Evolutionary conservation across 169 alveolate genomes (phyloP), one percentile per base, ranked within the genome.

Genomic region (Plasmodium gaboni): DNA sequence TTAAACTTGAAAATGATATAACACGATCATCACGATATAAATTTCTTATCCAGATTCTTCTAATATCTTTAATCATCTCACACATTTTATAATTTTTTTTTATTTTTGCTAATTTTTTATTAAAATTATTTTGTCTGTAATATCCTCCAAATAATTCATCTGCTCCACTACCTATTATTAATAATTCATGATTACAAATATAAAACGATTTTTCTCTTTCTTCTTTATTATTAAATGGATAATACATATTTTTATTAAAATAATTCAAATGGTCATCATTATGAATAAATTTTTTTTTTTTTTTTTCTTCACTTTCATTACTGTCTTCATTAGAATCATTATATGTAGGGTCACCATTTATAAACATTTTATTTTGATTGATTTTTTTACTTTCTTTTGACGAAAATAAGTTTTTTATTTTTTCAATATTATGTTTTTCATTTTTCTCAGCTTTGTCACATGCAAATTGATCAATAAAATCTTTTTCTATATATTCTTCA

Each of bases 71-170:
- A 42, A 50, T 65, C 87, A 50, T 46, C 57, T 72, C 88, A 1
- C 59, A 68, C 68, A 55, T 55, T 26, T 83, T 83, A 9, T 15
- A 67, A 57, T 68, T 10, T 24, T 13, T 51, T 0, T 32, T n/a
- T 55, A 13, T 13, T 5, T 38, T 38, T 38, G 10, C 46, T 32
- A 17, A 19, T 22, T 4, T 28, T 13, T 17, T 1, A 12, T 24
- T 38, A 64, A 63, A 26, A 17, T 87, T 76, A 12, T 88, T 89
- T 57, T 93, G 96, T n/a, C 96, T 73, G 8, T 94, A 94, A 55
- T 93, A 93, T 5, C 96, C 96, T 0, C 96, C 96, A 85, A 86
- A 92, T 53, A 93, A 68, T 55, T 93, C 96, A 71, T 93, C 96
- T 2, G 96, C 96, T 2, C 96, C 96, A 22, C 95, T 93, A 0